Percentiles rank a stretch among this genome's conserved stretches.
phyloP scores from a whole-genome alignment of 768 basidiomycete genomes.

The Aureoboletus auriporus region DNA sequence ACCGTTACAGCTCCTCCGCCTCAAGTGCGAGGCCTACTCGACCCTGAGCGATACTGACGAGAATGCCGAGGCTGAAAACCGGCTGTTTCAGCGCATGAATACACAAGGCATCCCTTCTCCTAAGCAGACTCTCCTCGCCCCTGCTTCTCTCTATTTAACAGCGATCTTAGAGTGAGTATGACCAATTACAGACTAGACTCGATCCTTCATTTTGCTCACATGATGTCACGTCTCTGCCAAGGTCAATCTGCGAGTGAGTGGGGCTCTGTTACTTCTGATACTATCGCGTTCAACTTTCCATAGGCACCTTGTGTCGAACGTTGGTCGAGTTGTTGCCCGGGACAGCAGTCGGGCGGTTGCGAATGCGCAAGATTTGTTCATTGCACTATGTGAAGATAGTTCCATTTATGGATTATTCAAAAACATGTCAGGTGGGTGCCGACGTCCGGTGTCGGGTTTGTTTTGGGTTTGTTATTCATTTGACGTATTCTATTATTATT shows the following conservation, averaged over 20 bases:
- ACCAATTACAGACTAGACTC: conserved; percentile 14
- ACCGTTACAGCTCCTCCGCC: conserved; percentile 56
- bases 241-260: conserved; percentile 84
- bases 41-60: conserved; percentile 80
- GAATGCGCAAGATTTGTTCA: conserved; percentile 76
- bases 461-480: conserved; percentile 15
- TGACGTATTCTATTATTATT: conserved; percentile 15
- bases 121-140: conserved; percentile 58
- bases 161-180: conserved; percentile 85
- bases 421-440: conserved; percentile 70
- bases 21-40: conserved; percentile 88
- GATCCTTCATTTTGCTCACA: conserved; percentile 23
- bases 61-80: conserved; percentile 59
- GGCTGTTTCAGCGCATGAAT: conserved; percentile 59
- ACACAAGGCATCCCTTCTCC: conserved; percentile 49
- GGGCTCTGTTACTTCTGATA: conserved; percentile 14
- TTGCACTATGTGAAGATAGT: conserved; percentile 88
- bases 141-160: conserved; percentile 86
- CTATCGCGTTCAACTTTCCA: conserved; percentile 5
- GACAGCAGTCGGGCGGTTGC: conserved; percentile 79
- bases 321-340: conserved; percentile 79
- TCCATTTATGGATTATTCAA: conserved; percentile 82
- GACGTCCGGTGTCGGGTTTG: not conserved
- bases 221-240: conserved; percentile 28
- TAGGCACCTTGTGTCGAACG: conserved; percentile 81